Evolutionary conservation across 176 grass and related monocot genomes (phyloP), one percentile per base, ranked within the genome.

Genomic region (Panicum miliaceum): DNA sequence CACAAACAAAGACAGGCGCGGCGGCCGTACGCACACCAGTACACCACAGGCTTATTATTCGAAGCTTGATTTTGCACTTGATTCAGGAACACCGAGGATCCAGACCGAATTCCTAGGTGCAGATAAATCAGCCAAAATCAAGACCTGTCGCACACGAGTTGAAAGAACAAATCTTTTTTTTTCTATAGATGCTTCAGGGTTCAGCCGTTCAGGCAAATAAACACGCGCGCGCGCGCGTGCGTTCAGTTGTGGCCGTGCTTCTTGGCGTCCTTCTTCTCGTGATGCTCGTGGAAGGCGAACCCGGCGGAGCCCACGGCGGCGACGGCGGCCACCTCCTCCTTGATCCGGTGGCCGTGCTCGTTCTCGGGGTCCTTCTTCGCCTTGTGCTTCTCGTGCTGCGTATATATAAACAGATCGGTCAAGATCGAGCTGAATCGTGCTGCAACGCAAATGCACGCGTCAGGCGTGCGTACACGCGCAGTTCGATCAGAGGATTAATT

Each of bases 361-460:
- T 89, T 81, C 80, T 92, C 90, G 0, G 86, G 83, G 41, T 95
- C 93, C 86, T 95, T 95, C 80, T 95, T 95, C 0, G 88, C 75
- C 85, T 95, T 58, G 60, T 92, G 93, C 90, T 95, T 95, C 88
- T 92, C 93, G 0, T 95, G 93, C 93, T 92, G 71, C 51, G 47
- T 10, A 47, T 11, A 45, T 12, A 12, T 47, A 14, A 3, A 32
- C 51, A 76, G 0, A 23, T n/a, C 8, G 9, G 27, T 77, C 74
- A 60, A 7, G 41, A 27, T 32, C 29, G 12, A 61, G 12, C 53
- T 77, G 53, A 42, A 59, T 27, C 34, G 18, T 58, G 15, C 4
- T 54, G 26, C 13, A 37, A 37, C 51, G 5, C 2, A 4, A 8
- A 11, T 68, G 64, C 16, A 12, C 9, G 29, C 20, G 5, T 34